These are phyloP conservation scores for Cylindrotheca closterium DNA, from an alignment of 108 stramenopile genomes.

Conservation along the genomic window DNA sequence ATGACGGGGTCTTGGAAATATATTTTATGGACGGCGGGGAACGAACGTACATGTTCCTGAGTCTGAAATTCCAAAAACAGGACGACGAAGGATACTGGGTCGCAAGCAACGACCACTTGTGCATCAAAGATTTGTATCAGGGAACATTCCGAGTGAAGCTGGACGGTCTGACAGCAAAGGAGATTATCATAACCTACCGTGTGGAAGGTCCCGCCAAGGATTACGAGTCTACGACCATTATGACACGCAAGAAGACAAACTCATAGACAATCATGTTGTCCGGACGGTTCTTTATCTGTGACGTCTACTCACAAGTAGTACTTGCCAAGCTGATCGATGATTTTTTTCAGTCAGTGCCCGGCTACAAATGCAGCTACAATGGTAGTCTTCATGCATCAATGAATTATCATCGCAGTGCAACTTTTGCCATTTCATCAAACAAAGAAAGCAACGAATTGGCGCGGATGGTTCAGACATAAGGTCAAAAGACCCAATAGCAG, in stretches of 20 bases:
- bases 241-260: conserved; percentile 35
- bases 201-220: conserved; percentile 72
- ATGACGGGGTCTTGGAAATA: conserved; percentile 47
- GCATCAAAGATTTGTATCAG: conserved; percentile 69
- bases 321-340: not conserved
- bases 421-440: not conserved
- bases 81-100: conserved; percentile 40
- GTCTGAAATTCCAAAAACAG: conserved; percentile 49
- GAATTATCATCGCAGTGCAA: too few relatives aligned
- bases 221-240: conserved; percentile 65
- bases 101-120: conserved; percentile 72
- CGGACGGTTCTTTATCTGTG: too few relatives aligned
- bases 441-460: not conserved
- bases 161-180: conserved; percentile 54
- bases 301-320: too few relatives aligned
- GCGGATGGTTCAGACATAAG: not conserved
- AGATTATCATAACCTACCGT: conserved; percentile 60
- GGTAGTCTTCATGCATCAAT: too few relatives aligned
- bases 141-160: conserved; percentile 55
- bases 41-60: conserved; percentile 64
- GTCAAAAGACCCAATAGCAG: too few relatives aligned
- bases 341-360: too few relatives aligned
- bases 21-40: conserved; percentile 67
- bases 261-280: not conserved
- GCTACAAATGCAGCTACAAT: too few relatives aligned